Evolutionary conservation across 2,329 filamentous ascomycete genomes (phyloP).

Genomic region (Botryotinia convoluta): DNA sequence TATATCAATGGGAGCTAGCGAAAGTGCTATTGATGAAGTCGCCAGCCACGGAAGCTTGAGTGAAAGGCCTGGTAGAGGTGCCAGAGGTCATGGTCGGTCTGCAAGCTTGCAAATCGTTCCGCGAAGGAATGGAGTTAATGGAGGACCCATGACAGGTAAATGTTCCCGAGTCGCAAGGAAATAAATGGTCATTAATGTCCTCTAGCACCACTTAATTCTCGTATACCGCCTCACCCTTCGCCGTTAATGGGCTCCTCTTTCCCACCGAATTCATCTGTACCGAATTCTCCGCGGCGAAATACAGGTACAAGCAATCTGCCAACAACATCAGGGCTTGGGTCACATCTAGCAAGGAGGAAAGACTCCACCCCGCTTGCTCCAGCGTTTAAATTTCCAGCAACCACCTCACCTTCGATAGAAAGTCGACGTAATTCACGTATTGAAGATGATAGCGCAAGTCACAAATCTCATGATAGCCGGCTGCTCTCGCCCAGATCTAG

Average conservation of each 20-base stretch:
- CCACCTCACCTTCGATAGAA: slow-evolving; percentile 38
- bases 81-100: slow-evolving; percentile 70
- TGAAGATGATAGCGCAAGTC: slow-evolving; percentile 13
- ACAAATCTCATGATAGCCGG: slow-evolving; percentile 22
- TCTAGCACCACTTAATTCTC: slow-evolving; percentile 35
- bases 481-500: slow-evolving; percentile 34
- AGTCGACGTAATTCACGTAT: slow-evolving; percentile 20
- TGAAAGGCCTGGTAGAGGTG: slow-evolving; percentile 49
- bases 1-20: slow-evolving; percentile 67
- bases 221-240: slow-evolving; percentile 40
- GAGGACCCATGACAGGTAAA: slow-evolving; percentile 43
- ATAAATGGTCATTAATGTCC: slow-evolving; percentile 17
- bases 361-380: slow-evolving; percentile 39
- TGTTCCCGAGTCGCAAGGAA: slow-evolving; percentile 1
- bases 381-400: slow-evolving; percentile 57
- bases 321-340: slow-evolving; percentile 42
- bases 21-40: slow-evolving; percentile 33
- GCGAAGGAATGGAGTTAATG: slow-evolving; percentile 44
- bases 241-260: slow-evolving; percentile 38
- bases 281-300: slow-evolving; percentile 26
- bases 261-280: slow-evolving; percentile 26
- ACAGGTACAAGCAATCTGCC: slow-evolving; percentile 39
- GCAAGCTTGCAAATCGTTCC: slow-evolving; percentile 76
- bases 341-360: slow-evolving; percentile 39
- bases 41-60: slow-evolving; percentile 39